Evolutionary conservation across 495 filamentous ascomycete species (phyloP).

Genomic region (Hyaloscypha finlandica): DNA sequence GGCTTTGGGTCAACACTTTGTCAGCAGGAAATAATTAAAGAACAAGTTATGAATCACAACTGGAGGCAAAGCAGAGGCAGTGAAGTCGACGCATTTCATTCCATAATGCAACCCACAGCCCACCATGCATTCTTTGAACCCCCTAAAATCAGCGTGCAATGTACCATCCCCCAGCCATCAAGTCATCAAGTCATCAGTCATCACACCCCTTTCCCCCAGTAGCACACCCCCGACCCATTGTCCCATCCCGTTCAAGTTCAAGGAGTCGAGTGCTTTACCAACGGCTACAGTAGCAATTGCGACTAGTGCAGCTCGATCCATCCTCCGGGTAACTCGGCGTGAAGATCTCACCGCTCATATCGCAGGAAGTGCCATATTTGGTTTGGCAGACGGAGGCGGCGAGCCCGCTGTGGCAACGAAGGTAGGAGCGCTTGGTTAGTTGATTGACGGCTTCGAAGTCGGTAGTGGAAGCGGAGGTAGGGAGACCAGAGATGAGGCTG

Average conservation of each 20-base stretch:
- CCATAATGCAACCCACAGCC: neutral
- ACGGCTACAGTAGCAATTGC: neutral
- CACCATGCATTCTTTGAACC: neutral
- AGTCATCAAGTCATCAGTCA: neutral
- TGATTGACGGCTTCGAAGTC: neutral
- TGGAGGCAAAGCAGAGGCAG: neutral
- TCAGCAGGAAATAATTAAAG: neutral
- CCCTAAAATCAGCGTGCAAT: too few species aligned
- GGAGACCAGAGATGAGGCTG: neutral
- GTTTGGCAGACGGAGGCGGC: neutral
- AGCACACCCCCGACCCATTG: too few species aligned
- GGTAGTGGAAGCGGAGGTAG: neutral
- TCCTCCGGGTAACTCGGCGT: neutral
- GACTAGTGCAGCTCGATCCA: slow-evolving; percentile 2
- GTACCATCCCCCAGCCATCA: neutral
- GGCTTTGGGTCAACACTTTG: neutral
- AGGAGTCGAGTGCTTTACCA: neutral
- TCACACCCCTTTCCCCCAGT: neutral
- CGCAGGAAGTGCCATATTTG: neutral
- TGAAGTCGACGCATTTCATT: neutral
- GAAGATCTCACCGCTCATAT: neutral
- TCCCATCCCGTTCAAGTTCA: neutral
- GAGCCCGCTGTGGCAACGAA: neutral
- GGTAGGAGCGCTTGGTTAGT: neutral
- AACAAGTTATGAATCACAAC: neutral